Evolutionary conservation across 2,329 filamentous ascomycete genomes (phyloP), one percentile per base, ranked within the genome.

Genomic region (Coniella vitis): DNA sequence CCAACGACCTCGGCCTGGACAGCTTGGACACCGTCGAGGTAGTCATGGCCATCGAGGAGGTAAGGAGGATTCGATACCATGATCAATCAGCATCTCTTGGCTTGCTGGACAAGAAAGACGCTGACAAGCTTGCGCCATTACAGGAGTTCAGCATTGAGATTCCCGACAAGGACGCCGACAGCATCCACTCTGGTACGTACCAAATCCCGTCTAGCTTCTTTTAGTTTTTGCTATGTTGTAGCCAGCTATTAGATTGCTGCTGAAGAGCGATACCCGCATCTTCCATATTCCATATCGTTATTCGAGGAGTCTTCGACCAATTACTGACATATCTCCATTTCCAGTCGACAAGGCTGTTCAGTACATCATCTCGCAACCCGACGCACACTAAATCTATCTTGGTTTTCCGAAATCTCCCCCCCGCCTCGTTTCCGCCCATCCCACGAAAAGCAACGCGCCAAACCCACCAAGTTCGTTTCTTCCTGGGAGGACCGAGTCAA

Each of bases 31-130:
- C 93, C 56, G 93, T 98, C 56, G 93, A 98, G 79, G 93, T 98
- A 59, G 93, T 98, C 62, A 98, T 98, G 93, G 93, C 93, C 58
- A 97, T 98, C 72, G 93, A 98, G 81, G 93, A 98, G 84, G 86
- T 90, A 72, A 57, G 69, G n/a, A 20, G 4, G 25, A 22, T 8
- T 38, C 35, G 60, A 48, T n/a, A n/a, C n/a, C n/a, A n/a, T n/a
- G n/a, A n/a, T n/a, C n/a, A n/a, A n/a, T n/a, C n/a, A n/a, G n/a
- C n/a, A n/a, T n/a, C n/a, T 56, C 55, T 35, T 39, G 17, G 17
- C 14, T 42, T n/a, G n/a, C n/a, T 4, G 25, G 4, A 20, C 10
- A 13, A n/a, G 31, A 13, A 20, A 45, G 29, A 48, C 21, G 29
- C 46, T 19, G 31, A 45, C 31, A 13, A 13, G n/a, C 20, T 19